Conservation (phyloP, 805 yeast genomes). For the Ogataea pilisensis region DNA sequence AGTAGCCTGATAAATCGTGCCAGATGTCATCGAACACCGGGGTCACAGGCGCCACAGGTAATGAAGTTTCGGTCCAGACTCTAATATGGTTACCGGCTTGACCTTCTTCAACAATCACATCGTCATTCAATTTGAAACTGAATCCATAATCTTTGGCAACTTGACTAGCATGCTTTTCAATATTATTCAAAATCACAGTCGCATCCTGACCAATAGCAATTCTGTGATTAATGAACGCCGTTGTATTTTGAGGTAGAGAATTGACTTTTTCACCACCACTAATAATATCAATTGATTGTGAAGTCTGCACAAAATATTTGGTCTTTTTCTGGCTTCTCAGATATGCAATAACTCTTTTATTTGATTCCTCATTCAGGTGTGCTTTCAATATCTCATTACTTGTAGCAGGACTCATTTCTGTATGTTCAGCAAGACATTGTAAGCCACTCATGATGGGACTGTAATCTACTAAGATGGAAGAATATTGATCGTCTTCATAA, state of each 20-base stretch:
- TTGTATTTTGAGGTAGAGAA: conserved; percentile 64
- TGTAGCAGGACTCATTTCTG: conserved; percentile 25
- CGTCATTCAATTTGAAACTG: conserved; percentile 37
- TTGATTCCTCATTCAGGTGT: conserved; percentile 32
- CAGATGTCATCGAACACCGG: conserved; percentile 35
- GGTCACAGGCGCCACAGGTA: conserved; percentile 39
- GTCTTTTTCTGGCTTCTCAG: conserved; percentile 17
- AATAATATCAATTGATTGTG: conserved; percentile 62
- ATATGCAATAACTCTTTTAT: conserved; percentile 31
- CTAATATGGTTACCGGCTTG: conserved; percentile 39
- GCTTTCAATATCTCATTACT: conserved; percentile 34
- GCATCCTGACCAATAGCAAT: conserved; percentile 52
- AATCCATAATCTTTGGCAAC: conserved; percentile 45
- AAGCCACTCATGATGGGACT: conserved; percentile 56
- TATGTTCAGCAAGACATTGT: conserved; percentile 58
- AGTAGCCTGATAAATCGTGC: conserved; percentile 45
- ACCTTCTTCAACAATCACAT: conserved; percentile 29
- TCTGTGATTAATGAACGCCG: conserved; percentile 54
- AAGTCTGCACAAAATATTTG: conserved; percentile 48
- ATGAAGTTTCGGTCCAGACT: conserved; percentile 22
- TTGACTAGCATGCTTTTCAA: conserved; percentile 32
- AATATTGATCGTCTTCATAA: conserved; percentile 54
- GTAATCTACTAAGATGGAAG: conserved; percentile 39
- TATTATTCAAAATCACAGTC: conserved; percentile 37
- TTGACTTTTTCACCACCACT: conserved; percentile 69